A percentile compares a stretch with the other conserved stretches of the same genome.
These are phyloP conservation scores for Euclidium syriacum DNA, from an alignment of 345 rosid species.

Conservation along the genomic window DNA sequence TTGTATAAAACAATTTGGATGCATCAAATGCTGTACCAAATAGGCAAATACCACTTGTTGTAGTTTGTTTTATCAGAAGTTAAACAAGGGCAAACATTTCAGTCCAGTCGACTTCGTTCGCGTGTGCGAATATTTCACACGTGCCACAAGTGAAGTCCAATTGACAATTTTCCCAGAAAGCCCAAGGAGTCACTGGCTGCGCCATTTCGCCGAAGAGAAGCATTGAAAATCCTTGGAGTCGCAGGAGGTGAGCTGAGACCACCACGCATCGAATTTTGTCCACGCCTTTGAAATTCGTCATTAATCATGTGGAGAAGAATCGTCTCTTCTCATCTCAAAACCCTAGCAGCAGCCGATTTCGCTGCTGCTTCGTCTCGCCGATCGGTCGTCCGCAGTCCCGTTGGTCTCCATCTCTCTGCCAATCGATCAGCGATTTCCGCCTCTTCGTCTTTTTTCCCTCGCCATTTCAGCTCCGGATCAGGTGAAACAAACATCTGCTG, in stretches of 20 bases:
- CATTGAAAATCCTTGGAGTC: not conserved
- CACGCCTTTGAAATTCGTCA: too few relatives aligned
- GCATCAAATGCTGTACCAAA: too few relatives aligned
- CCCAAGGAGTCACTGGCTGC: not conserved
- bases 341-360: constrained; percentile 40
- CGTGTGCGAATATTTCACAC: not conserved
- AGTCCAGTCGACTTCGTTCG: too few relatives aligned
- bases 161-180: not conserved
- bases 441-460: constrained; percentile 17
- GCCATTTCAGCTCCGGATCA: constrained; percentile 43
- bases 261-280: too few relatives aligned
- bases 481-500: constrained; percentile 26
- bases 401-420: constrained; percentile 16
- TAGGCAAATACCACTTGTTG: too few relatives aligned
- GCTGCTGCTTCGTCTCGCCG: constrained; percentile 30
- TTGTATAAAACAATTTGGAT: too few relatives aligned
- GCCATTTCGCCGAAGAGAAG: not conserved
- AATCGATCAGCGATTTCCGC: constrained; percentile 29
- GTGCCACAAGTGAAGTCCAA: not conserved
- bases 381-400: constrained; percentile 21
- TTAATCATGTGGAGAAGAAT: constrained; percentile 72
- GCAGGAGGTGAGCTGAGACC: constrained; percentile 35
- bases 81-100: too few relatives aligned
- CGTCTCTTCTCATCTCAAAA: constrained; percentile 52
- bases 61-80: too few relatives aligned